A percentile compares a stretch with the other conserved stretches of the same genome.
Evolutionary conservation across 805 yeast genomes (phyloP).

Genomic region (Limtongia smithiae): DNA sequence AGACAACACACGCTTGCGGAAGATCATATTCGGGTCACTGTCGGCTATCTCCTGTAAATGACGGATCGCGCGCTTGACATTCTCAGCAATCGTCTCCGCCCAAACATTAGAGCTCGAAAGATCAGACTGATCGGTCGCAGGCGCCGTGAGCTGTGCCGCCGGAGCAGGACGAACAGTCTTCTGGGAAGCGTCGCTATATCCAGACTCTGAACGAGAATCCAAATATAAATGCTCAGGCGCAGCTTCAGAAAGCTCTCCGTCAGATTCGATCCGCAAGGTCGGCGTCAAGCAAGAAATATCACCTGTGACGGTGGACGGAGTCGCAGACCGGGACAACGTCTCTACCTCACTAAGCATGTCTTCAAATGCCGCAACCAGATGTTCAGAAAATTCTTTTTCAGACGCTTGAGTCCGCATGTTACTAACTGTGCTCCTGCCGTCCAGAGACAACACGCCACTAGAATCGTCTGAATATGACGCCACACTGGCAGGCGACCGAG

Average conservation of each 20-base stretch:
- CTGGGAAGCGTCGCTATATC: not conserved
- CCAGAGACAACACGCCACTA: not conserved
- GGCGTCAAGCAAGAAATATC: not conserved
- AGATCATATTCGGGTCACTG: not conserved
- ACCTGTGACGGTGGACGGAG: not conserved
- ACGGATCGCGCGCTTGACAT: conserved; percentile 13
- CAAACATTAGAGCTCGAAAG: not conserved
- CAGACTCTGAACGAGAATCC: not conserved
- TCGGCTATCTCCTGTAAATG: conserved; percentile 15
- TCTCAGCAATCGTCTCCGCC: conserved; percentile 15
- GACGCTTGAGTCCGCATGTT: not conserved
- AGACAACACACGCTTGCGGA: not conserved
- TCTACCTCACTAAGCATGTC: conserved; percentile 16
- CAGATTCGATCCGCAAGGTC: not conserved
- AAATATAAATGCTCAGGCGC: not conserved
- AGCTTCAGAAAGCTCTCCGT: not conserved
- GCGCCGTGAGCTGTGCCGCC: not conserved
- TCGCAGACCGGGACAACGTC: conserved; percentile 1
- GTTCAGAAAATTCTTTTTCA: conserved; percentile 10
- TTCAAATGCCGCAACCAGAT: conserved; percentile 14
- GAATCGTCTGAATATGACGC: conserved; percentile 3
- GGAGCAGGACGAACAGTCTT: conserved; percentile 3
- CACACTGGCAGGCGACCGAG: too few relatives aligned
- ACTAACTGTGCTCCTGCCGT: not conserved
- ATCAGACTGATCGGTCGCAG: not conserved